Percentiles rank a stretch among this genome's conserved stretches.
These are phyloP conservation scores for Alternaria incomplexa DNA, from an alignment of 2,329 filamentous ascomycete species.

Conservation along the genomic window DNA sequence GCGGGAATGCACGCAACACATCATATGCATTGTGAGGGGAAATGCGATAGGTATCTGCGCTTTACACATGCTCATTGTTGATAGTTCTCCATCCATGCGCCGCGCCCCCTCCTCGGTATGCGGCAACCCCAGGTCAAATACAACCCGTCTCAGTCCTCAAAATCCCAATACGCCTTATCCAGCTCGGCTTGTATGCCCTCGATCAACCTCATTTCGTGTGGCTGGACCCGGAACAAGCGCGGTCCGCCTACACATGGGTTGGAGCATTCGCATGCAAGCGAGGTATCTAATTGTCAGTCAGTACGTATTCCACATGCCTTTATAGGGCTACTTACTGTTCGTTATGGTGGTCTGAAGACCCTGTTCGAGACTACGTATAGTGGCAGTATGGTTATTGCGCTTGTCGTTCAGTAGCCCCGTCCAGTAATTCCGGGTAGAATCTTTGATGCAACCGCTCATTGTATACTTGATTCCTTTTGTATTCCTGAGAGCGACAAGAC, in stretches of 20 bases:
- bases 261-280: slow-evolving; percentile 11
- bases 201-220: slow-evolving; percentile 4
- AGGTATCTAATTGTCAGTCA: background rate
- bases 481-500: background rate
- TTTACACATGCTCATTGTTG: background rate
- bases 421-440: slow-evolving; percentile 13
- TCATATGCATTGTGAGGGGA: too few relatives aligned
- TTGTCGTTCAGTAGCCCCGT: slow-evolving; percentile 5
- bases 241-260: slow-evolving; percentile 5
- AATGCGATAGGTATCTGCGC: background rate
- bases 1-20: too few relatives aligned
- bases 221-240: background rate
- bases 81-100: background rate
- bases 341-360: background rate
- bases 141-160: slow-evolving; percentile 1
- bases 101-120: background rate
- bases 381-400: background rate
- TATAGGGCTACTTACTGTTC: background rate
- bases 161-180: slow-evolving; percentile 14
- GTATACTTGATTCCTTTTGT: background rate
- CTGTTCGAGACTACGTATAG: background rate
- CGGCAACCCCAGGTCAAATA: background rate
- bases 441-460: slow-evolving; percentile 21
- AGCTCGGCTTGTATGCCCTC: slow-evolving; percentile 6
- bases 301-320: background rate